A percentile compares a stretch with the other conserved stretches of the same genome.
Evolutionary conservation across 75 land plant genomes (phyloP).

Genomic region (Cunninghamia lanceolata): DNA sequence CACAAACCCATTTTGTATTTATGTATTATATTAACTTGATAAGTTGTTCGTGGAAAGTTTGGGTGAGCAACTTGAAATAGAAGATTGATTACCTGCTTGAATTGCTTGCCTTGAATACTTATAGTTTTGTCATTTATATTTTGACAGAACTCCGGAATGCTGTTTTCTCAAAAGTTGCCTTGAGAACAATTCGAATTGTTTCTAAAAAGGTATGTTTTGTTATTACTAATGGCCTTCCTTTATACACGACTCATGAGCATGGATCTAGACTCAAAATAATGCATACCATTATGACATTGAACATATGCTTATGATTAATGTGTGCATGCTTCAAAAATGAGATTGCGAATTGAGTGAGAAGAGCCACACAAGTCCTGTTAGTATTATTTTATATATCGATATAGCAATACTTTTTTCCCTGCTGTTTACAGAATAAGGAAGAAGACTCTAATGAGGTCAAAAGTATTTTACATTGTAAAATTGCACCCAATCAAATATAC

Average conservation of each 20-base stretch:
- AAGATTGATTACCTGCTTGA: background rate
- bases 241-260: background rate
- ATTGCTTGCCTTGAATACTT: constrained; percentile 9
- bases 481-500: background rate
- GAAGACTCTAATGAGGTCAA: background rate
- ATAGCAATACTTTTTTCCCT: background rate
- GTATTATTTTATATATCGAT: background rate
- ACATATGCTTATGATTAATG: background rate
- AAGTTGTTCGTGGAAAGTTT: background rate
- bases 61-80: background rate
- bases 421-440: background rate
- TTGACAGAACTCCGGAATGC: constrained; percentile 87
- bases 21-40: background rate
- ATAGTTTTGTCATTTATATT: background rate
- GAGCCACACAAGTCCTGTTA: background rate
- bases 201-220: constrained; percentile 69
- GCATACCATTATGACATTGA: background rate
- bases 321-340: constrained; percentile 4
- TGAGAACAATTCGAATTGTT: constrained; percentile 85
- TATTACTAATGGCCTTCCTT: background rate
- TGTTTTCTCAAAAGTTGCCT: constrained; percentile 93
- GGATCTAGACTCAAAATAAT: background rate
- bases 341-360: background rate
- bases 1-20: background rate
- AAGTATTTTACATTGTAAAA: background rate